Base-by-base conservation (phyloP, 805 yeast species). In the Lipomyces kockii region DNA sequence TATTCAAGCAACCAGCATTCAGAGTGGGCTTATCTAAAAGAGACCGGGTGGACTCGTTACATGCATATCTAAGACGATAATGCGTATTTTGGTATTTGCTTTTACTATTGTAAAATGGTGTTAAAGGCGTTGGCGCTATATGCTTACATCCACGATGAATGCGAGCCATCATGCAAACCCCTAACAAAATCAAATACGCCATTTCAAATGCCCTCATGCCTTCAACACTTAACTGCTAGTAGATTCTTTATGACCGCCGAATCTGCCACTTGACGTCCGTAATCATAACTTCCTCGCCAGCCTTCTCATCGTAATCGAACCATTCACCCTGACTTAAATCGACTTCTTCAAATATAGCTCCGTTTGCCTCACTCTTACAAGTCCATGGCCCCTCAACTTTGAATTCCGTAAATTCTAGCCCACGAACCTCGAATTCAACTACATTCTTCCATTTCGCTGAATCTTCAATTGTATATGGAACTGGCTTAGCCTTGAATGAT, bases 231-330 rank as follows among this genome's bases (percentile, higher is more conserved):
- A 12, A 29, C 32, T 64, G 11, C 34, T 53, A 39, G 25, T 35
- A 43, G 12, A n/a, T 43, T 43, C 9, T 3, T 53, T 66, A 73
- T 58, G 71, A 62, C 49, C 71, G 62, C 43, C 81, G 79, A 55
- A 94, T 81, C 9, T 83, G 85, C 89, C 95, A 93, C 56, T 78
- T 75, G n/a, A 87, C 81, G 2, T 91, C 93, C 0, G 90, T 87
- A 17, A 95, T 84, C 27, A 93, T 86, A 22, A 92, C 97, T 78
- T 94, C 98, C 55, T 81, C 85, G 12, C 86, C 85, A 7, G 89
- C 88, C 71, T 87, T 85, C 65, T 95, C 98, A 77, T 95, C 98
- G 76, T 93, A 95, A 74, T 95, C 99, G 76, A 88, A 95, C 93
- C 97, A 93, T 76, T 95, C 98, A 62, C 86, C 87, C 32, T 91